Conservation (phyloP, 2,329 filamentous ascomycete genomes). For the Elsinoe necatrix region DNA sequence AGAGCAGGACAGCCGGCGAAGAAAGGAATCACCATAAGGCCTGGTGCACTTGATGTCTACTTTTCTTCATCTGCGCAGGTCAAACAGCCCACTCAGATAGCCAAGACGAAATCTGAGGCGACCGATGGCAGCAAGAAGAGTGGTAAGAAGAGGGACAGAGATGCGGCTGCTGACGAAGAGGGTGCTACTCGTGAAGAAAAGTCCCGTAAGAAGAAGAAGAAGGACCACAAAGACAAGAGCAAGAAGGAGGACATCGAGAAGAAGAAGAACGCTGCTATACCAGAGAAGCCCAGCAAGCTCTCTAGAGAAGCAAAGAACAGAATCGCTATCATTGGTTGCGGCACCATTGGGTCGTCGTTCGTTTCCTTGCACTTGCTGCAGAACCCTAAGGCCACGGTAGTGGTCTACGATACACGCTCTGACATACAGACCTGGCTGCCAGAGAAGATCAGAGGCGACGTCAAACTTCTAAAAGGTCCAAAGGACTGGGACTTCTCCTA, state of each 20-base stretch:
- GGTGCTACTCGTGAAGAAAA: no score
- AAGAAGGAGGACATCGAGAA: not conserved
- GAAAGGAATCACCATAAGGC: no score
- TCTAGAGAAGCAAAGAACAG: not conserved
- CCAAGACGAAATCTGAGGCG: no score
- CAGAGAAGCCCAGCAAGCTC: not conserved
- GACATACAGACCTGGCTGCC: conserved; percentile 40
- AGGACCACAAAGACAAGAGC: no score
- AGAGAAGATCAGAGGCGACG: conserved; percentile 37
- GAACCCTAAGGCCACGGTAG: conserved; percentile 34
- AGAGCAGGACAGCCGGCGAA: no score
- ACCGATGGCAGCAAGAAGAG: no score
- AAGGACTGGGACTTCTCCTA: conserved; percentile 16
- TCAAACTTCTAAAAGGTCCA: conserved; percentile 26
- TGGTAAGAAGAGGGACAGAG: no score
- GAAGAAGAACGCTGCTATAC: not conserved
- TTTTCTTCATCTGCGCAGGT: no score
- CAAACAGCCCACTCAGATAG: no score
- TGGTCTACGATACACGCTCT: conserved; percentile 44
- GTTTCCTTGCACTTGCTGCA: conserved; percentile 45
- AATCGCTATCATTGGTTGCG: conserved; percentile 38
- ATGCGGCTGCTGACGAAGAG: no score
- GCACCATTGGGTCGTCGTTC: conserved; percentile 50
- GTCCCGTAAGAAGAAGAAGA: no score
- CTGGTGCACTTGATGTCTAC: no score